Conservation (phyloP, 495 filamentous ascomycete genomes). For the Bathelium albidoporum region DNA sequence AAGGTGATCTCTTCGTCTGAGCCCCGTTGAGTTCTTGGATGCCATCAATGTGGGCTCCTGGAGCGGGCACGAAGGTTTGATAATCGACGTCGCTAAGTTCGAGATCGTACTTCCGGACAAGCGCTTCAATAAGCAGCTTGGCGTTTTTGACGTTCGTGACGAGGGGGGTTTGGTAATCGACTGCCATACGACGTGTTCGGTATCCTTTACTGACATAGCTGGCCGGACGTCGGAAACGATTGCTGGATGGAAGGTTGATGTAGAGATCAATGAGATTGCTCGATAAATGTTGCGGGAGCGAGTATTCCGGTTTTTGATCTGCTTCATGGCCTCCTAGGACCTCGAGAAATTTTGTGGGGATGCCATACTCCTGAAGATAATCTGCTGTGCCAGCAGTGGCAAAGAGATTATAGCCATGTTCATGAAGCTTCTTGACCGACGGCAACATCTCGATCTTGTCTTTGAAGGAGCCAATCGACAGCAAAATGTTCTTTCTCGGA, state of each 20-base stretch:
- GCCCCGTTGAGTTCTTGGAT: background rate
- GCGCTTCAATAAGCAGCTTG: constrained; percentile 90
- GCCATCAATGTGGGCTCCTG: constrained; percentile 4
- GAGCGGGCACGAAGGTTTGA: constrained; percentile 49
- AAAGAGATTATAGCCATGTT: constrained; percentile 87
- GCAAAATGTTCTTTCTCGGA: constrained; percentile 87
- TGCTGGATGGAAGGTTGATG: constrained; percentile 97
- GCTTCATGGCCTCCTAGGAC: constrained; percentile 56
- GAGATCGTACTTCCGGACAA: constrained; percentile 76
- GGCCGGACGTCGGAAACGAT: constrained; percentile 86
- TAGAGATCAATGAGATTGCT: constrained; percentile 97
- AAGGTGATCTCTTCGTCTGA: constrained; percentile 33
- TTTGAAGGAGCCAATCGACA: constrained; percentile 95
- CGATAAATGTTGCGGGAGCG: constrained; percentile 84
- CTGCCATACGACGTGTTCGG: constrained; percentile 89
- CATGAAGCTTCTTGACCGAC: constrained; percentile 75
- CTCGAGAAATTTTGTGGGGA: constrained; percentile 86
- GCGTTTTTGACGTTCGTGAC: constrained; percentile 99
- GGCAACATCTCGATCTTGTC: constrained; percentile 96
- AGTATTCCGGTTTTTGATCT: constrained; percentile 90
- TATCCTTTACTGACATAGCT: constrained; percentile 99
- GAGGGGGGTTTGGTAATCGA: constrained; percentile 94
- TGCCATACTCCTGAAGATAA: constrained; percentile 82
- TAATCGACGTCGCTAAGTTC: constrained; percentile 74
- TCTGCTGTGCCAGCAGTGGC: constrained; percentile 93